Conservation (phyloP, 2,329 filamentous ascomycete genomes). For the Apiospora sp. region DNA sequence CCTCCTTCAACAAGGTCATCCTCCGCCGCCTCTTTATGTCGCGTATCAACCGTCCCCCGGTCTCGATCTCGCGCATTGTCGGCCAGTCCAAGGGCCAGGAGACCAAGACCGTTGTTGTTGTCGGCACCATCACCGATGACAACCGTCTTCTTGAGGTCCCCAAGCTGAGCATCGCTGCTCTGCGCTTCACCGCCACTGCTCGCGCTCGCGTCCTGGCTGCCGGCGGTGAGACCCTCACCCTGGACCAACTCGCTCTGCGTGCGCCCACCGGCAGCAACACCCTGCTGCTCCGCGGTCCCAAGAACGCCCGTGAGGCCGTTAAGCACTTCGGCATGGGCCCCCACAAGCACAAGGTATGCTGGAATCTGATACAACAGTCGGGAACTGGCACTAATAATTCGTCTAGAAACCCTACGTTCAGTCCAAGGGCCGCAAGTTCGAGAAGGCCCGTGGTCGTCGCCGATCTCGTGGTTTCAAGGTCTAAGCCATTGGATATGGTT, state of each 20-base stretch:
- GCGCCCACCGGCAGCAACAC: conserved; percentile 97
- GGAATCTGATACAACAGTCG: conserved; percentile 20
- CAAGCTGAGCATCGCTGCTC: conserved; percentile 92
- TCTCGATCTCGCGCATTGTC: conserved; percentile 91
- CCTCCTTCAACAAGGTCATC: conserved; percentile 98
- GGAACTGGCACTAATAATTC: neutral
- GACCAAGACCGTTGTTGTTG: conserved; percentile 89
- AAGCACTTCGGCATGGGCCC: conserved; percentile 99
- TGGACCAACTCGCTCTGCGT: conserved; percentile 96
- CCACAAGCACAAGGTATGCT: conserved; percentile 89
- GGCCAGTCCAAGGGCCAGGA: conserved; percentile 71
- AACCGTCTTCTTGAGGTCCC: conserved; percentile 90
- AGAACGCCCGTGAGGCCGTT: conserved; percentile 96
- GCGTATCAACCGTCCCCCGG: conserved; percentile 95
- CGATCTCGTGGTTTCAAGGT: conserved; percentile 99
- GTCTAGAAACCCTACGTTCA: conserved; percentile 90
- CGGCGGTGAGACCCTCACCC: conserved; percentile 92
- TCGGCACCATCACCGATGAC: conserved; percentile 97
- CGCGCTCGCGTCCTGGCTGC: conserved; percentile 92
- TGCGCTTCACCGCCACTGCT: conserved; percentile 96
- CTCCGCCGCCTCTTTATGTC: conserved; percentile 98
- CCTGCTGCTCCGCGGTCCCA: conserved; percentile 94
- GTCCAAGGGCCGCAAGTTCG: conserved; percentile 99
- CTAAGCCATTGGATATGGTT: conserved; percentile 64
- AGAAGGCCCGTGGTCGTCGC: conserved; percentile 98